A percentile compares a stretch with the other conserved stretches of the same genome.
Evolutionary conservation across 2,329 filamentous ascomycete genomes (phyloP).

Genomic region (Westerdykella ornata): DNA sequence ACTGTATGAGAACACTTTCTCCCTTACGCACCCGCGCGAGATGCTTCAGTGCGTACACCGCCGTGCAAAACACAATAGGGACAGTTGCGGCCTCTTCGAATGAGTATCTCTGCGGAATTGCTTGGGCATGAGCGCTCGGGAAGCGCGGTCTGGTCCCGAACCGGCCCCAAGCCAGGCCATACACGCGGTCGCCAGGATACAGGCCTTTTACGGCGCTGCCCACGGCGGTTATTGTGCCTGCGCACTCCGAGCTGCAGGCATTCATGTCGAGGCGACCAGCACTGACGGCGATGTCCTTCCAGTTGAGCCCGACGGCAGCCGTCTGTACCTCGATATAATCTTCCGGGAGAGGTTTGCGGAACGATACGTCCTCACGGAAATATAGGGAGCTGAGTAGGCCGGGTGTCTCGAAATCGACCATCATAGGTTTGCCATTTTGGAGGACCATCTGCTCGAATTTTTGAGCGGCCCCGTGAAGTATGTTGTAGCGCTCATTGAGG

Average conservation of each 20-base stretch:
- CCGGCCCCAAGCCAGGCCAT: constrained; percentile 12
- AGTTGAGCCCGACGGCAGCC: constrained; percentile 15
- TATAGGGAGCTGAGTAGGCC: constrained; percentile 17
- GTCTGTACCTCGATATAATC: constrained; percentile 15
- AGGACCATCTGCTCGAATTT: constrained; percentile 2
- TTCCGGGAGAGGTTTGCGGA: constrained; percentile 9
- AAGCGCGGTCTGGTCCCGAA: constrained; percentile 18
- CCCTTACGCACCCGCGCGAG: constrained; percentile 11
- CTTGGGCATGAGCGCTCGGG: constrained; percentile 4
- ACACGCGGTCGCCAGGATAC: constrained; percentile 16
- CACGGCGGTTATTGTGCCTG: constrained; percentile 11
- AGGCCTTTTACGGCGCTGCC: constrained; percentile 10
- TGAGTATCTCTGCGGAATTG: constrained; percentile 17
- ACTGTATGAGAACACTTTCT: constrained; percentile 16
- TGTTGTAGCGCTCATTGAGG: background rate
- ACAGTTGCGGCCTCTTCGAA: constrained; percentile 26
- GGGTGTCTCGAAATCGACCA: constrained; percentile 10
- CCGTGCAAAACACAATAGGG: constrained; percentile 16
- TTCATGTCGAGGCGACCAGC: constrained; percentile 13
- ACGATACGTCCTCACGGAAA: constrained; percentile 9
- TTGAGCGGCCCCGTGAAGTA: background rate
- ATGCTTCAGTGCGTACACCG: constrained; percentile 15
- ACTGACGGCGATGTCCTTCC: constrained; percentile 12
- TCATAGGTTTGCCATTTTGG: background rate
- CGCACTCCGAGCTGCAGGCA: constrained; percentile 10